Base-by-base conservation (phyloP, 225 moss, liverwort and hornwort species). In the Sphagnum tenellum region DNA sequence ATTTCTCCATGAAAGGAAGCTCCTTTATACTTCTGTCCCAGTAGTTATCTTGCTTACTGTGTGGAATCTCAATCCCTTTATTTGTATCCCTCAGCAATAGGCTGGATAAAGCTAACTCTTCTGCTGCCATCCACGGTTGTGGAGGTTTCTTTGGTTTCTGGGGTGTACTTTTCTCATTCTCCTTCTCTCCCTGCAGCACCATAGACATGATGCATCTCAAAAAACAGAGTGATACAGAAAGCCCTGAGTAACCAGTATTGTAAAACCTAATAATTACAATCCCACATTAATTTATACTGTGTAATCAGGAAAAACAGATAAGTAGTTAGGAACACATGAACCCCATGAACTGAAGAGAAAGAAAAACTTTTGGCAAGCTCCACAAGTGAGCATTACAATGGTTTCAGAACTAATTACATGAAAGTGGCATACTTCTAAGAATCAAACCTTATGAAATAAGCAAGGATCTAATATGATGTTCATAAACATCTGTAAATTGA, bases 81-180 rank as follows among this genome's bases (percentile, higher is more conserved):
- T 52, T 52, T 8, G 78, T 73, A 47, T 81, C 84, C 64, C 5
- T 78, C 7, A 78, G 81, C n/a, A 84, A 66, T 59, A 78, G 81
- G 67, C 47, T 84, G 46, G 80, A 81, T 4, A 84, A 73, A 6
- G 69, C 11, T 47, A 74, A 48, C 71, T 84, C 84, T 69, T 84
- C 81, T 0, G 75, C 74, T 45, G 63, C 66, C 61, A 48, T 69
- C 84, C 84, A 84, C 49, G 70, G 84, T 55, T 73, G 81, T 61
- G 78, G 53, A 55, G 63, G 68, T 56, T 52, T 71, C 13, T 71
- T 76, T 4, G 61, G n/a, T 64, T 72, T 84, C 29, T 67, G 78
- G 44, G 64, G 67, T 14, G 73, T 70, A 56, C 11, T 9, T 49
- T 63, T 29, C 0, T 29, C 29, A 29, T 29, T 29, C 75, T 69